Percentiles rank a stretch among this genome's conserved stretches.
Conservation (phyloP, 1,139 yeast species). For the Blastobotrys aristatus region DNA sequence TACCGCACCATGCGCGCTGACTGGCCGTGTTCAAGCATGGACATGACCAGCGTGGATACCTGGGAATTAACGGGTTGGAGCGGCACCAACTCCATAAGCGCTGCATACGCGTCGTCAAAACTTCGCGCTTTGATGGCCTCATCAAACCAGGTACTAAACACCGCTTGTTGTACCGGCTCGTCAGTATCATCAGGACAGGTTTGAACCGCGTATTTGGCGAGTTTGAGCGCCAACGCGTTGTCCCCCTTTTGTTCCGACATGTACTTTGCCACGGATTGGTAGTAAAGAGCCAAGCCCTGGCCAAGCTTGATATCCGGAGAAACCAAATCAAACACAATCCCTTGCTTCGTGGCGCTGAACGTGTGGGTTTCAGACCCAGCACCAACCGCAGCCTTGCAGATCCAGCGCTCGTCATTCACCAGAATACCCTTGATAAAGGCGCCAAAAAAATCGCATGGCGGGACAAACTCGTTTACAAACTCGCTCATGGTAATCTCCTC, state of each 20-base stretch:
- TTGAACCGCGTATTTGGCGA: constrained; percentile 19
- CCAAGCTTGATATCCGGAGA: background rate
- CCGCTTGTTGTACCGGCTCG: background rate
- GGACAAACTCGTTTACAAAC: constrained; percentile 18
- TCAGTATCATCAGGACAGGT: background rate
- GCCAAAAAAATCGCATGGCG: constrained; percentile 19
- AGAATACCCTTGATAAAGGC: constrained; percentile 26
- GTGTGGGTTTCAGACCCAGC: background rate
- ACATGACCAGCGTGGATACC: constrained; percentile 20
- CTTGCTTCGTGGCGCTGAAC: background rate
- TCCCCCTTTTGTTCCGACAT: constrained; percentile 1
- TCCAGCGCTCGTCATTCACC: constrained; percentile 11
- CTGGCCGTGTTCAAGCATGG: constrained; percentile 25
- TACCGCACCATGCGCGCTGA: constrained; percentile 26
- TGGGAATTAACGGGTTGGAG: background rate
- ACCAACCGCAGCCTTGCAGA: constrained; percentile 9
- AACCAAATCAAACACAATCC: background rate
- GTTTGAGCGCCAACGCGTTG: constrained; percentile 16
- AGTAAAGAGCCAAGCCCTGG: background rate
- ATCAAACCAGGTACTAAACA: constrained; percentile 21
- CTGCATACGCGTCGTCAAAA: constrained; percentile 32
- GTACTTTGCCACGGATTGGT: constrained; percentile 1
- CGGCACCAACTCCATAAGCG: constrained; percentile 25
- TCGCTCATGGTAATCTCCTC: constrained; percentile 2
- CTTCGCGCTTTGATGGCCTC: constrained; percentile 23